A percentile compares a stretch with the other conserved stretches of the same genome.
Evolutionary conservation across 2,329 filamentous ascomycete species (phyloP).

Genomic region (Colletotrichum sp.): DNA sequence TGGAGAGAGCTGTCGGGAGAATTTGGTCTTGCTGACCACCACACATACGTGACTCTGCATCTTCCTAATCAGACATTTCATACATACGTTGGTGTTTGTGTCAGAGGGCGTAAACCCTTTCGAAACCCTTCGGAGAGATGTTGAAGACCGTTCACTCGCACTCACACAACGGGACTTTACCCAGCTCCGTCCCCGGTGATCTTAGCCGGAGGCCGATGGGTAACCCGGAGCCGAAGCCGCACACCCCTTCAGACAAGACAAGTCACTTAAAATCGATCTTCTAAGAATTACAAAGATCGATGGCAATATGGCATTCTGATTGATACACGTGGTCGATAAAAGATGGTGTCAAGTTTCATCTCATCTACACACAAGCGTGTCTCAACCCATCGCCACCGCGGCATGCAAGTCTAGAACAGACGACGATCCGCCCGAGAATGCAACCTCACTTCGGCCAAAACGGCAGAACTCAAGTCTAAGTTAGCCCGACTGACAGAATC

Average conservation of each 20-base stretch:
- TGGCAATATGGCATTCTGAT: neutral
- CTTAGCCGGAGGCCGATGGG: neutral
- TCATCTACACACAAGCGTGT: neutral
- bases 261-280: neutral
- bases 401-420: neutral
- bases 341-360: neutral
- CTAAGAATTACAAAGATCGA: neutral
- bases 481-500: neutral
- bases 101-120: too few relatives aligned
- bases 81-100: too few relatives aligned
- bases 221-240: neutral
- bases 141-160: accelerated
- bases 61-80: too few relatives aligned
- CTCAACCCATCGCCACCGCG: neutral
- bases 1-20: too few relatives aligned
- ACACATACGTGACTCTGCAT: too few relatives aligned
- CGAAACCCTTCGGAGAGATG: too few relatives aligned
- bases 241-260: neutral
- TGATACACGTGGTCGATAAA: neutral
- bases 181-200: neutral
- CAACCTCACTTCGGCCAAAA: neutral
- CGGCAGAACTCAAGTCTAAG: neutral
- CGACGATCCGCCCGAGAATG: neutral
- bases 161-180: accelerated
- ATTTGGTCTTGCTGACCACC: too few relatives aligned